phyloP scores from a whole-genome alignment of 2,329 filamentous ascomycete species.

The Ophioceras dolichostomum region DNA sequence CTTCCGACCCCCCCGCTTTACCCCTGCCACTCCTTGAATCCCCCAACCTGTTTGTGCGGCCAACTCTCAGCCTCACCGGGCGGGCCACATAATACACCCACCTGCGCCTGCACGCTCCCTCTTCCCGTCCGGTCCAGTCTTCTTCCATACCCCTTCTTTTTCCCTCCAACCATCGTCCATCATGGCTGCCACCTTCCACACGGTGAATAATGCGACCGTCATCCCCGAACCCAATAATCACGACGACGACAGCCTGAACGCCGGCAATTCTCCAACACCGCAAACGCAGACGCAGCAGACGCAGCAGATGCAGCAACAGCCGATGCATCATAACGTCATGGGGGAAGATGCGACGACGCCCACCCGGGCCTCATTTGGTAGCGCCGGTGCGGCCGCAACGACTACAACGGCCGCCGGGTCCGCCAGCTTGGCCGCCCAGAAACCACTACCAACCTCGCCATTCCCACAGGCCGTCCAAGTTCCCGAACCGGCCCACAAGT shows the following conservation, averaged over 20 bases:
- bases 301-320: no score
- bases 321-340: slow-evolving; percentile 15
- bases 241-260: slow-evolving; percentile 17
- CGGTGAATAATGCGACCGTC: slow-evolving; percentile 29
- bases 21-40: no score
- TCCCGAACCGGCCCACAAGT: slow-evolving; percentile 30
- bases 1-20: no score
- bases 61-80: not conserved
- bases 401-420: slow-evolving; percentile 11
- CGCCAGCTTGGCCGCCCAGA: slow-evolving; percentile 29
- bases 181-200: slow-evolving; percentile 36
- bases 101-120: not conserved
- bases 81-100: slow-evolving; percentile 1
- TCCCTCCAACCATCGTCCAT: slow-evolving; percentile 1
- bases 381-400: not conserved
- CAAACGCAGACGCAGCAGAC: no score
- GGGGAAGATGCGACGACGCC: slow-evolving; percentile 45
- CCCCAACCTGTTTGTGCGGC: slow-evolving; percentile 7
- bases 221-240: slow-evolving; percentile 18
- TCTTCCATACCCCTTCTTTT: slow-evolving; percentile 6
- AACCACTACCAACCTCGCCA: slow-evolving; percentile 39
- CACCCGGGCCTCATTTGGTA: slow-evolving; percentile 41
- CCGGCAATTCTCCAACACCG: slow-evolving; percentile 14
- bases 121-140: slow-evolving; percentile 4
- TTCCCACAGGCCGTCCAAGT: slow-evolving; percentile 38